Percentiles rank a stretch among this genome's conserved stretches.
Evolutionary conservation across 495 filamentous ascomycete species (phyloP).

Genomic region (Penicillium bialowiezense): DNA sequence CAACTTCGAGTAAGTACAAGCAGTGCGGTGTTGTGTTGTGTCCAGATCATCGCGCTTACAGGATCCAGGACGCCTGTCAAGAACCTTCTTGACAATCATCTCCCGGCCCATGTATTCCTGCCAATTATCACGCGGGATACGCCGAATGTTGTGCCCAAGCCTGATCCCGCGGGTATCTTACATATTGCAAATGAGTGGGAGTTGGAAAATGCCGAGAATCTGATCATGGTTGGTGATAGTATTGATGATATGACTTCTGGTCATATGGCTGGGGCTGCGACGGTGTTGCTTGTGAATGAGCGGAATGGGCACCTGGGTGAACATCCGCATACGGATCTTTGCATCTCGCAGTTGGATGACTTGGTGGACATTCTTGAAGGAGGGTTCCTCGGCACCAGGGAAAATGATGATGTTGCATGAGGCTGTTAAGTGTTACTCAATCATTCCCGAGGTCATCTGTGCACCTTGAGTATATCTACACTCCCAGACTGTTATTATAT

Average conservation of each 20-base stretch:
- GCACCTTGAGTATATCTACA: too few relatives aligned
- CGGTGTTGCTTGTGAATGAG: slow-evolving; percentile 81
- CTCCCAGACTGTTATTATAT: too few relatives aligned
- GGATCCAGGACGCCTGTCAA: slow-evolving; percentile 53
- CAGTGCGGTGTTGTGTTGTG: background rate
- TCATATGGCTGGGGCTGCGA: slow-evolving; percentile 78
- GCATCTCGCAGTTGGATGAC: slow-evolving; percentile 65
- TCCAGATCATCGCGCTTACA: background rate
- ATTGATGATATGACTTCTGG: slow-evolving; percentile 95
- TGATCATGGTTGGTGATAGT: slow-evolving; percentile 79
- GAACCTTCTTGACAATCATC: slow-evolving; percentile 72
- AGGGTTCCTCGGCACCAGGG: slow-evolving; percentile 51
- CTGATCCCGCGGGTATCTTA: slow-evolving; percentile 81
- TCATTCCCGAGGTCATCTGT: too few relatives aligned
- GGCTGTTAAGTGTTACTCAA: background rate
- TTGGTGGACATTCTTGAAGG: slow-evolving; percentile 66
- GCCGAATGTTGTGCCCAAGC: slow-evolving; percentile 70
- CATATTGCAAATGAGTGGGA: slow-evolving; percentile 79
- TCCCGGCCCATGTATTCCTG: slow-evolving; percentile 62
- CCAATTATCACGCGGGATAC: slow-evolving; percentile 87
- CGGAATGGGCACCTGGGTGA: slow-evolving; percentile 68
- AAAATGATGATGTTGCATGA: slow-evolving; percentile 13
- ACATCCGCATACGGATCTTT: slow-evolving; percentile 76
- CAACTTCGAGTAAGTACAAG: slow-evolving; percentile 72
- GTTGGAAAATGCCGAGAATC: slow-evolving; percentile 44